These are phyloP conservation scores for Meira nashicola DNA, from an alignment of 1,284 basidiomycete species.

Conservation along the genomic window DNA sequence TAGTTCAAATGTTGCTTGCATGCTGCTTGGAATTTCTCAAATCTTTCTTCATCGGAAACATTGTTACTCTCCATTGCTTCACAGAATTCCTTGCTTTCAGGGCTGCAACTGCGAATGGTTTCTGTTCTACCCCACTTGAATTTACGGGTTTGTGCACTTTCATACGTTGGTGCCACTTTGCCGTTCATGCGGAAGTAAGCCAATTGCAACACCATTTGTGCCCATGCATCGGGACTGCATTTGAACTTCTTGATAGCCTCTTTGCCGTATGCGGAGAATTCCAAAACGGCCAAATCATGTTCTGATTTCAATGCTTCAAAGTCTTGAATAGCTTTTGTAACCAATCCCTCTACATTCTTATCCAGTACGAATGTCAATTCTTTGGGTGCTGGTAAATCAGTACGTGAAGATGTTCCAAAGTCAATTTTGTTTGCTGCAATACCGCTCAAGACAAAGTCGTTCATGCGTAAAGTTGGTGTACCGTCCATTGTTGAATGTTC, in stretches of 20 bases:
- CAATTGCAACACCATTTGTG: slow-evolving; percentile 89
- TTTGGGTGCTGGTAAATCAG: slow-evolving; percentile 61
- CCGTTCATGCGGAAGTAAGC: slow-evolving; percentile 79
- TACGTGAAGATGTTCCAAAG: slow-evolving; percentile 56
- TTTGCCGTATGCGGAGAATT: slow-evolving; percentile 91
- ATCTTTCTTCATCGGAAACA: slow-evolving; percentile 61
- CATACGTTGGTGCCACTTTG: slow-evolving; percentile 79
- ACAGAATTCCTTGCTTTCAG: slow-evolving; percentile 77
- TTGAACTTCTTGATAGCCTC: slow-evolving; percentile 80
- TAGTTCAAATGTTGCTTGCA: slow-evolving; percentile 79
- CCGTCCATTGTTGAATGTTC: slow-evolving; percentile 96
- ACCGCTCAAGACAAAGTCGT: slow-evolving; percentile 83
- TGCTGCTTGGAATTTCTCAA: slow-evolving; percentile 71
- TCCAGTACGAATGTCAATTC: slow-evolving; percentile 73
- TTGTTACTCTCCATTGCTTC: slow-evolving; percentile 74
- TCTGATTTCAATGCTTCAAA: slow-evolving; percentile 72
- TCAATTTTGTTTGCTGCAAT: slow-evolving; percentile 75
- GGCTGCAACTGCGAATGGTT: slow-evolving; percentile 79
- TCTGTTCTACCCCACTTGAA: slow-evolving; percentile 88
- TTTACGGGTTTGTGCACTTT: slow-evolving; percentile 89
- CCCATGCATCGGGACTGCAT: slow-evolving; percentile 87
- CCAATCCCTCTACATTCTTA: slow-evolving; percentile 57
- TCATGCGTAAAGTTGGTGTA: slow-evolving; percentile 87
- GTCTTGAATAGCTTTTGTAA: slow-evolving; percentile 61
- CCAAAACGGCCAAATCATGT: slow-evolving; percentile 76